Conservation (phyloP, 345 rosid genomes). For the Pistacia vera region DNA sequence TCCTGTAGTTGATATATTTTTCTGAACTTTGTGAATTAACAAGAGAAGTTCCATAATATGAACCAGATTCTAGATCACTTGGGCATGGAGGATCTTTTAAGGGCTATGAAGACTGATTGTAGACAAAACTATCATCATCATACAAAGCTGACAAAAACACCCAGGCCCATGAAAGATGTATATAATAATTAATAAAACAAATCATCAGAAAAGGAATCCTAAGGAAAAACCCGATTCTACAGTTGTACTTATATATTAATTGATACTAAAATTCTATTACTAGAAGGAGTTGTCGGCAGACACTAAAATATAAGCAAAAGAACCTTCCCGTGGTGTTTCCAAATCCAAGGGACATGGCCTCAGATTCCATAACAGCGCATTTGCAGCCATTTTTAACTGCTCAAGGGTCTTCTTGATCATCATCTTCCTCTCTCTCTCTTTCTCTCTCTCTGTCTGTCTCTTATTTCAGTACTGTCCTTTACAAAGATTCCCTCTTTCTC, state of each 20-base stretch:
- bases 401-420: constrained; percentile 1
- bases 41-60: background rate
- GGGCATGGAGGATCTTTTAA: background rate
- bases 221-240: background rate
- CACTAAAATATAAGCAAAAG: background rate
- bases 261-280: background rate
- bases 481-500: background rate
- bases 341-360: background rate
- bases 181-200: background rate
- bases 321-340: constrained; percentile 17
- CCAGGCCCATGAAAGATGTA: background rate
- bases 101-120: background rate
- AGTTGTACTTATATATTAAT: background rate
- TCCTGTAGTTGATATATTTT: no score
- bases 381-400: constrained; percentile 31
- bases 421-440: background rate
- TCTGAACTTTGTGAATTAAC: background rate
- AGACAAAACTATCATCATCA: background rate
- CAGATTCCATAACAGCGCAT: constrained; percentile 22
- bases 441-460: background rate
- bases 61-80: background rate
- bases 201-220: background rate
- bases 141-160: background rate
- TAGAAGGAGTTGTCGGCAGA: constrained; percentile 5
- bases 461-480: background rate